phyloP scores from a whole-genome alignment of 371 early-diverging fungal species.

The Dichotomocladium elegans region DNA sequence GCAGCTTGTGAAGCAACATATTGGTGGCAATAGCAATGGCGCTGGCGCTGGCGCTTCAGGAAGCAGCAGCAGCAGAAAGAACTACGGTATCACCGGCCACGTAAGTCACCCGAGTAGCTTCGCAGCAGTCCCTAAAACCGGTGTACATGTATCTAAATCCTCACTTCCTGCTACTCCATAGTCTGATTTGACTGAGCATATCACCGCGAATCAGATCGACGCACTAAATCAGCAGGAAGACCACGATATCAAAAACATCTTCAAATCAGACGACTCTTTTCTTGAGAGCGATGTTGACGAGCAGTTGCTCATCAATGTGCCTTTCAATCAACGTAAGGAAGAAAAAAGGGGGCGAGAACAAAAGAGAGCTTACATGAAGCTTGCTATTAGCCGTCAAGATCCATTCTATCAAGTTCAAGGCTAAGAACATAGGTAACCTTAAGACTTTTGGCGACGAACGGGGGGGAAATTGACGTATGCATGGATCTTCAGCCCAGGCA shows the following conservation, averaged over 20 bases:
- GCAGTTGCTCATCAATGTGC: slow-evolving; percentile 83
- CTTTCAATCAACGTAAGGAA: slow-evolving; percentile 74
- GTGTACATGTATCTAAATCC: background rate
- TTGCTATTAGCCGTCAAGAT: slow-evolving; percentile 70
- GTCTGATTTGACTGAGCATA: slow-evolving; percentile 64
- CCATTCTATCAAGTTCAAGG: slow-evolving; percentile 81
- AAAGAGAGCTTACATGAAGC: background rate
- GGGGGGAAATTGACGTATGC: background rate
- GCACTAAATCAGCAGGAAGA: slow-evolving; percentile 83
- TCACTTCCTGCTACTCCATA: no score
- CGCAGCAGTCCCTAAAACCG: background rate
- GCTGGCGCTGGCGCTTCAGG: slow-evolving; percentile 24
- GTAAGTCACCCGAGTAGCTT: slow-evolving; percentile 27
- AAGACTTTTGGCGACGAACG: background rate
- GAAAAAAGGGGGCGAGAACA: background rate
- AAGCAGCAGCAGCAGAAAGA: slow-evolving; percentile 27
- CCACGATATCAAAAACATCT: slow-evolving; percentile 71
- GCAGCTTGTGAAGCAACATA: slow-evolving; percentile 50
- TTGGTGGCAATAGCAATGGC: slow-evolving; percentile 9
- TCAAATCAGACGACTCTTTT: slow-evolving; percentile 62
- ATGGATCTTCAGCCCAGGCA: slow-evolving; percentile 55
- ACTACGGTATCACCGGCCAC: slow-evolving; percentile 50
- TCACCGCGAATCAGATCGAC: slow-evolving; percentile 76
- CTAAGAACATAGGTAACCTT: slow-evolving; percentile 45
- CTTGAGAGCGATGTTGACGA: slow-evolving; percentile 92